A percentile compares a stretch with the other conserved stretches of the same genome.
Evolutionary conservation across 1,284 basidiomycete species (phyloP).

Genomic region (Cutaneotrichosporon curvatum): DNA sequence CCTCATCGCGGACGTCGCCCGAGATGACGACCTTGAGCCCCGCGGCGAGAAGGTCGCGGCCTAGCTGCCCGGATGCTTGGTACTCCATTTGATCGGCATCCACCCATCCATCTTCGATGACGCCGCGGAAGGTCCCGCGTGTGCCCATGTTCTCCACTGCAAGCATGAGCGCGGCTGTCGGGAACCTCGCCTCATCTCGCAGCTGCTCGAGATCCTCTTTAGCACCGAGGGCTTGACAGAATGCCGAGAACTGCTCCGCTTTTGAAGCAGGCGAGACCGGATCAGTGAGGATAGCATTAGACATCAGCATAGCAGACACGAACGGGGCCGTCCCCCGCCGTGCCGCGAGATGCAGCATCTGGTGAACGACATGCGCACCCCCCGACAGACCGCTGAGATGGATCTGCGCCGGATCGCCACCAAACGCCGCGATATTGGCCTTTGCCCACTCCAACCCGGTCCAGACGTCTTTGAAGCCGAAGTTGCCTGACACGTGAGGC

Average conservation of each 20-base stretch:
- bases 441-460: slow-evolving; percentile 56
- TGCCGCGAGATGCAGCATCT: slow-evolving; percentile 63
- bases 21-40: slow-evolving; percentile 58
- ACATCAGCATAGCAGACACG: slow-evolving; percentile 59
- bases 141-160: slow-evolving; percentile 51
- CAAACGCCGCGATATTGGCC: slow-evolving; percentile 56
- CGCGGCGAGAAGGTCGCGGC: slow-evolving; percentile 52
- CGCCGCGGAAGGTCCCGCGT: slow-evolving; percentile 62
- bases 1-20: slow-evolving; percentile 61
- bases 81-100: slow-evolving; percentile 55
- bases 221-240: slow-evolving; percentile 54
- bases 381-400: slow-evolving; percentile 63
- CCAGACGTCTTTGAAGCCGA: slow-evolving; percentile 75
- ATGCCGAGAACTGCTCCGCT: slow-evolving; percentile 56
- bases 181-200: slow-evolving; percentile 50
- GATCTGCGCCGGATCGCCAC: slow-evolving; percentile 53
- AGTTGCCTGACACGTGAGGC: slow-evolving; percentile 56
- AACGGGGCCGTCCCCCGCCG: slow-evolving; percentile 58
- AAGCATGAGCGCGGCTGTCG: slow-evolving; percentile 52
- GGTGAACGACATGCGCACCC: slow-evolving; percentile 67
- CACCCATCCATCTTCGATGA: slow-evolving; percentile 54
- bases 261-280: slow-evolving; percentile 52
- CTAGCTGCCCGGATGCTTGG: slow-evolving; percentile 60
- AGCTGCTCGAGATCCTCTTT: slow-evolving; percentile 54
- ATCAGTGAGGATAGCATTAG: slow-evolving; percentile 59